Conservation (phyloP, 345 rosid genomes). For the Camelina laxa region DNA sequence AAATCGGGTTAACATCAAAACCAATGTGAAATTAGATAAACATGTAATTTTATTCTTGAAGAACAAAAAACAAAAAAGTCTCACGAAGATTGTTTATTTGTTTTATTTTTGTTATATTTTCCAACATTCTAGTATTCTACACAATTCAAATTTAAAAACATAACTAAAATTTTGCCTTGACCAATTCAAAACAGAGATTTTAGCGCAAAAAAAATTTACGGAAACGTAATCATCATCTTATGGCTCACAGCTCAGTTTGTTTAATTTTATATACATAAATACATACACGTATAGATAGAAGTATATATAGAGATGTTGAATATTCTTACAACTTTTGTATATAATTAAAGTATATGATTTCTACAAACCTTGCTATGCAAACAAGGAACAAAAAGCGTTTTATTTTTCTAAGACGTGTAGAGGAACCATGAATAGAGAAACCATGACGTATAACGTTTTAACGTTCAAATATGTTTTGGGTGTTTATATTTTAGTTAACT, state of each 20-base stretch:
- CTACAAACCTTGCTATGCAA: not conserved
- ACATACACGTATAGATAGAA: not conserved
- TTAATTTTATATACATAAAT: no score
- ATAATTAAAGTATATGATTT: not conserved
- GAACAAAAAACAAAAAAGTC: no score
- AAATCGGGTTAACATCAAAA: no score
- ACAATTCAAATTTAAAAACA: not conserved
- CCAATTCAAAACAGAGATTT: not conserved
- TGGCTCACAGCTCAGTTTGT: not conserved
- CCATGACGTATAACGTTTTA: not conserved
- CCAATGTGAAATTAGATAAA: no score
- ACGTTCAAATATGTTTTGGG: not conserved
- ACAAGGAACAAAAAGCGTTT: not conserved
- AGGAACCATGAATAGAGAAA: not conserved
- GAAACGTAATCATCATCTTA: not conserved
- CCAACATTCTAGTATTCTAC: not conserved
- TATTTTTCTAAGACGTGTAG: not conserved
- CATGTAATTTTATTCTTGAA: no score
- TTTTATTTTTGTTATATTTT: no score
- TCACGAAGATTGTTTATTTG: no score
- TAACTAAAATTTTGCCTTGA: not conserved
- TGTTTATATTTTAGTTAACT: no score
- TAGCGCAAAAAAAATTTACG: not conserved
- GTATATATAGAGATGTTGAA: not conserved
- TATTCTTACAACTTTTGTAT: not conserved